Conservation (phyloP, 2,329 filamentous ascomycete species). For the Elsinoe australis region DNA sequence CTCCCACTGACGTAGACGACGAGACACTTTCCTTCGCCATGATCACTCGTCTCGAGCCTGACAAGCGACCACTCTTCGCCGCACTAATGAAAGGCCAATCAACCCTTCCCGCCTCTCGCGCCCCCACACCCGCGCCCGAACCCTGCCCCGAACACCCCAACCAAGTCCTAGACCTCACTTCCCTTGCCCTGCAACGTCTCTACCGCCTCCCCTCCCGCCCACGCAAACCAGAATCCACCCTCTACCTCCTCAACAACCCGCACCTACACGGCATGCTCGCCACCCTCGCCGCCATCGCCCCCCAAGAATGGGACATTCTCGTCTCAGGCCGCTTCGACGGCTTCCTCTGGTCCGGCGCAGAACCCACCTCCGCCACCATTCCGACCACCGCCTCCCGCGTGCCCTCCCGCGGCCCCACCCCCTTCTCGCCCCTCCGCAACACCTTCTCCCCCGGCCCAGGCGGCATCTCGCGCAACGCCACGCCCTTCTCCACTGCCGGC, state of each 20-base stretch:
- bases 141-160: slow-evolving; percentile 27
- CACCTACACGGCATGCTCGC: slow-evolving; percentile 77
- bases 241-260: slow-evolving; percentile 78
- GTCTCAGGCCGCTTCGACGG: slow-evolving; percentile 91
- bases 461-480: slow-evolving; percentile 20
- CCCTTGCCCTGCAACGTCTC: slow-evolving; percentile 71
- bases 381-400: slow-evolving; percentile 17
- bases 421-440: slow-evolving; percentile 28
- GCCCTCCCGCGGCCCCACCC: slow-evolving; percentile 35
- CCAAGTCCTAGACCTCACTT: slow-evolving; percentile 66
- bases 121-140: slow-evolving; percentile 59
- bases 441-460: slow-evolving; percentile 22
- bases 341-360: slow-evolving; percentile 70
- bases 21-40: slow-evolving; percentile 92
- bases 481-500: slow-evolving; percentile 30
- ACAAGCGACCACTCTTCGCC: slow-evolving; percentile 74
- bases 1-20: slow-evolving; percentile 84
- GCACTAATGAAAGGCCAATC: slow-evolving; percentile 60
- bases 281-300: slow-evolving; percentile 78
- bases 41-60: slow-evolving; percentile 70
- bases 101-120: slow-evolving; percentile 44
- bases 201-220: slow-evolving; percentile 68
- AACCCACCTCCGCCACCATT: slow-evolving; percentile 24
- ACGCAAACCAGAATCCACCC: slow-evolving; percentile 75
- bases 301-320: slow-evolving; percentile 93